phyloP scores from a whole-genome alignment of 2,329 filamentous ascomycete species.

The Colletotrichum viniferum region DNA sequence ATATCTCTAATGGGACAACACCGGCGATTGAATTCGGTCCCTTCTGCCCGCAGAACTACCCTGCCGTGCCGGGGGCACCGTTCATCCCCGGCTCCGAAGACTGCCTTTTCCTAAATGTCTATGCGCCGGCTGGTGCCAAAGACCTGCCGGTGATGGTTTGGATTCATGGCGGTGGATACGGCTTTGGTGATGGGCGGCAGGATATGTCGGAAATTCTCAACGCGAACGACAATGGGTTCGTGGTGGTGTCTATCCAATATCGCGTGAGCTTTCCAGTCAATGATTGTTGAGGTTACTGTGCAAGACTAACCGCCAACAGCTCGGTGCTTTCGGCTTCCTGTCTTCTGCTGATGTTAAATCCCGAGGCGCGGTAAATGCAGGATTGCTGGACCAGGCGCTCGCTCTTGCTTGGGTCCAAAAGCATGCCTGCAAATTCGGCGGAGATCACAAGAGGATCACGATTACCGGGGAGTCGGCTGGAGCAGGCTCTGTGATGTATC shows the following conservation, averaged over 20 bases:
- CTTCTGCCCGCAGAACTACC: constrained; percentile 38
- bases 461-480: constrained; percentile 58
- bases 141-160: constrained; percentile 48
- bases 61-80: constrained; percentile 24
- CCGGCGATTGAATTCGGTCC: constrained; percentile 33
- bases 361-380: constrained; percentile 46
- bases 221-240: constrained; percentile 32
- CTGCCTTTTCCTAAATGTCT: constrained; percentile 51
- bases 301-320: constrained; percentile 23
- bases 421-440: constrained; percentile 54
- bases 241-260: constrained; percentile 43
- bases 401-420: constrained; percentile 56
- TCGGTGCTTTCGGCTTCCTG: constrained; percentile 50
- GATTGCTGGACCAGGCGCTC: constrained; percentile 52
- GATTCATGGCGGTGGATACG: constrained; percentile 52
- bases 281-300: fast-evolving
- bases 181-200: constrained; percentile 22
- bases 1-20: constrained; percentile 29
- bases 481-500: constrained; percentile 52
- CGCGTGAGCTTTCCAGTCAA: constrained; percentile 29
- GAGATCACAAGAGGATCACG: constrained; percentile 51
- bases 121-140: constrained; percentile 43
- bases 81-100: constrained; percentile 40
- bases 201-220: constrained; percentile 29
- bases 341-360: constrained; percentile 43